Evolutionary conservation across 345 rosid genomes (phyloP).

Genomic region (Brassica rapa): DNA sequence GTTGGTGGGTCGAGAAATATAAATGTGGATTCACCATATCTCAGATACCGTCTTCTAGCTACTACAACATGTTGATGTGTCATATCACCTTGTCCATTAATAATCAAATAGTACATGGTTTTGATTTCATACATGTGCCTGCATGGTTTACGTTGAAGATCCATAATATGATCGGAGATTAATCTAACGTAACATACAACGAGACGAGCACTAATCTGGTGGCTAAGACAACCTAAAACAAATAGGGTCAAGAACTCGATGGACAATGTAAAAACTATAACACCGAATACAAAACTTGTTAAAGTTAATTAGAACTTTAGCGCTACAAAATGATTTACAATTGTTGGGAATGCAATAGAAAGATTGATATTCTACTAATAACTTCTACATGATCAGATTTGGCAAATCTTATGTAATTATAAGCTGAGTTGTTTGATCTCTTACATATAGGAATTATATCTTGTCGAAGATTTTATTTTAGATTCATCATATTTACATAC

Average conservation of each 20-base stretch:
- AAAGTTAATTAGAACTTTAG: background rate
- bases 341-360: background rate
- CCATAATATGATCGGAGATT: background rate
- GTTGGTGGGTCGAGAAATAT: background rate
- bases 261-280: background rate
- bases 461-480: conserved; percentile 10
- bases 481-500: conserved; percentile 11
- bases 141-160: background rate
- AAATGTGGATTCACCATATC: background rate
- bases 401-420: conserved; percentile 11
- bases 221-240: background rate
- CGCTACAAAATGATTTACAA: background rate
- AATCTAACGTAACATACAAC: background rate
- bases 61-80: background rate
- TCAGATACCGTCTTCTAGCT: background rate
- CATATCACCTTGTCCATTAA: background rate
- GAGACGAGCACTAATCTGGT: background rate
- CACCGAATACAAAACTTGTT: background rate
- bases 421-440: conserved; percentile 28
- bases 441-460: background rate
- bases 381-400: conserved; percentile 16
- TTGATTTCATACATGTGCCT: background rate
- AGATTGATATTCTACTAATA: background rate
- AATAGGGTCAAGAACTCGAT: background rate
- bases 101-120: background rate